phyloP scores from a whole-genome alignment of 1,284 basidiomycete genomes.

The Pterulicium gracile region DNA sequence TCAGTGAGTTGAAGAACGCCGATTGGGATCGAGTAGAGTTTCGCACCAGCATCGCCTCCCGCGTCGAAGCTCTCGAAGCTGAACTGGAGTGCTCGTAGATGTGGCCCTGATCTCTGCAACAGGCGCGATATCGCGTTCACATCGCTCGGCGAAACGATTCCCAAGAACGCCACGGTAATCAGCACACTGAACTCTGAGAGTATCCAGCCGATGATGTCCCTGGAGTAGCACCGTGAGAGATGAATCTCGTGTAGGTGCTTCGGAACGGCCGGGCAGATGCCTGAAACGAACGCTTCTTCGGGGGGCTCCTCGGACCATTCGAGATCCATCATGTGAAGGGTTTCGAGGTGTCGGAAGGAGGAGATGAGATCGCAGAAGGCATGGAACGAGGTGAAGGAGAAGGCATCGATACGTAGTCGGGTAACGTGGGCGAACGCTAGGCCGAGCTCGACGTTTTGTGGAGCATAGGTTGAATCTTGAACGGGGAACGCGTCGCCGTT shows the following conservation, averaged over 20 bases:
- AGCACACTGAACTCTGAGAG: neutral
- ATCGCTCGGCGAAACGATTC: neutral
- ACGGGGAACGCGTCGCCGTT: neutral
- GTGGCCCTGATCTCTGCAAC: neutral
- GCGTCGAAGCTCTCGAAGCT: neutral
- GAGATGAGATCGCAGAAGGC: neutral
- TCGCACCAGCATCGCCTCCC: neutral
- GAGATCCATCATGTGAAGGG: neutral
- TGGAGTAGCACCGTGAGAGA: neutral
- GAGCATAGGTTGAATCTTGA: neutral
- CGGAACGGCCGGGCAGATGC: neutral
- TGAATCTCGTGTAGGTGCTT: neutral
- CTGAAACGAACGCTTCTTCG: neutral
- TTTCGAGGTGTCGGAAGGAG: neutral
- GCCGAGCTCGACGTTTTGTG: neutral
- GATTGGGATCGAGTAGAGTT: neutral
- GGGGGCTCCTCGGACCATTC: neutral
- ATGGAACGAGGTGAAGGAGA: neutral
- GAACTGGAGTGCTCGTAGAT: neutral
- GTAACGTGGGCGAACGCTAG: neutral
- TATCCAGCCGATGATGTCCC: neutral
- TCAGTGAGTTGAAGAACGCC: neutral
- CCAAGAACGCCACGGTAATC: neutral
- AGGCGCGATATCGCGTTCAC: neutral
- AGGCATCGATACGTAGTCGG: neutral